Percentiles rank a stretch among this genome's conserved stretches.
These are phyloP conservation scores for Wallacemonas sp. DNA, from an alignment of 208 protist genomes.

Conservation along the genomic window DNA sequence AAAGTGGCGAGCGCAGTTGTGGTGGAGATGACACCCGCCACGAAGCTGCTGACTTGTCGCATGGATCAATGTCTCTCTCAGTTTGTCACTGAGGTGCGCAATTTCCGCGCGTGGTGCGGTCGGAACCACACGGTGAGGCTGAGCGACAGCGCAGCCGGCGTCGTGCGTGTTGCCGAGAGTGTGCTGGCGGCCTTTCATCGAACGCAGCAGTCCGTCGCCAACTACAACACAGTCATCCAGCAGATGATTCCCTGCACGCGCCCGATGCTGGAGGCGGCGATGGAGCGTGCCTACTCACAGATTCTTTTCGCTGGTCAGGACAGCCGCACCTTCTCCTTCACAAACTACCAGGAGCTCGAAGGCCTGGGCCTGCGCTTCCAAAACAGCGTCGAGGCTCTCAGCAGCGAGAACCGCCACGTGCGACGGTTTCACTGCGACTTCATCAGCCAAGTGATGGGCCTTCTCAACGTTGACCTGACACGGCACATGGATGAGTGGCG, in stretches of 20 bases:
- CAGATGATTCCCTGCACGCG: slow-evolving; percentile 77
- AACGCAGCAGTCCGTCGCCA: slow-evolving; percentile 76
- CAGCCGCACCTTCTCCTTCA: slow-evolving; percentile 43
- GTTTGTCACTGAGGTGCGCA: slow-evolving; percentile 70
- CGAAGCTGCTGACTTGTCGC: slow-evolving; percentile 51
- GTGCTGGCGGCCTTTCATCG: slow-evolving; percentile 44
- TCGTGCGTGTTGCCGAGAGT: slow-evolving; percentile 53
- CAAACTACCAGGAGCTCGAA: slow-evolving; percentile 83
- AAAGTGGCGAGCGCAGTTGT: slow-evolving; percentile 32
- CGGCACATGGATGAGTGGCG: slow-evolving; percentile 93
- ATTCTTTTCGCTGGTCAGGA: slow-evolving; percentile 55
- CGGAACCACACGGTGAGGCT: slow-evolving; percentile 19
- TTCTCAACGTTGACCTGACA: slow-evolving; percentile 91
- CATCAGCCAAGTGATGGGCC: slow-evolving; percentile 66
- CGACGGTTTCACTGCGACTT: slow-evolving; percentile 87
- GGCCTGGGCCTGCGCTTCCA: slow-evolving; percentile 81
- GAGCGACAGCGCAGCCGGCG: slow-evolving; percentile 40
- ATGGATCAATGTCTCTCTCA: slow-evolving; percentile 52
- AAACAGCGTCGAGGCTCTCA: slow-evolving; percentile 75
- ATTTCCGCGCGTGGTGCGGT: slow-evolving; percentile 49
- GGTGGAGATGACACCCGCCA: slow-evolving; percentile 20
- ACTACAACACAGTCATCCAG: slow-evolving; percentile 82
- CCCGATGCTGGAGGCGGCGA: slow-evolving; percentile 57
- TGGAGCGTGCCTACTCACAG: slow-evolving; percentile 50
- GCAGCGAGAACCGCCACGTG: slow-evolving; percentile 81